These are phyloP conservation scores for Byssochlamys sp. DNA, from an alignment of 2,329 filamentous ascomycete genomes.

Conservation along the genomic window DNA sequence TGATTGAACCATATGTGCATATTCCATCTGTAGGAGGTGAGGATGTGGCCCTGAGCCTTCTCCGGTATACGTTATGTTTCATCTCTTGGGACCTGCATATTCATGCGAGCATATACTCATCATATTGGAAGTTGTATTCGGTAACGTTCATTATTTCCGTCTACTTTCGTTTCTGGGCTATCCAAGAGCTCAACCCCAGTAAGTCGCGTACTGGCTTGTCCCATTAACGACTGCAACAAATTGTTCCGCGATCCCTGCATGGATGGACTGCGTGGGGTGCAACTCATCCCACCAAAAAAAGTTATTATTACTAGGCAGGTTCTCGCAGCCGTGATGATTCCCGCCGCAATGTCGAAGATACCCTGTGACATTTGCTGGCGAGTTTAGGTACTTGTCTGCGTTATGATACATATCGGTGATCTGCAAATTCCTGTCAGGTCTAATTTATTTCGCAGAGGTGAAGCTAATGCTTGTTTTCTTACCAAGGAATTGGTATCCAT, in stretches of 20 bases:
- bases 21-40: too few relatives aligned
- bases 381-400: conserved; percentile 52
- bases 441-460: too few relatives aligned
- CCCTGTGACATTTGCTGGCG: conserved; percentile 53
- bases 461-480: conserved; percentile 9
- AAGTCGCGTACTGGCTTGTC: background rate
- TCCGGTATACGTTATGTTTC: too few relatives aligned
- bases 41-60: too few relatives aligned
- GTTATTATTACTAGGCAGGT: conserved; percentile 42
- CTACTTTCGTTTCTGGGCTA: too few relatives aligned
- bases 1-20: too few relatives aligned
- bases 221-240: background rate
- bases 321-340: conserved; percentile 32
- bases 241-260: background rate
- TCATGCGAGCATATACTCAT: too few relatives aligned
- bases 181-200: background rate
- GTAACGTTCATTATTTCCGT: too few relatives aligned
- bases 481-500: conserved; percentile 58
- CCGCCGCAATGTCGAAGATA: conserved; percentile 48
- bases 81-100: too few relatives aligned
- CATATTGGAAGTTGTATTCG: too few relatives aligned
- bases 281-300: conserved; percentile 67
- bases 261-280: conserved; percentile 39
- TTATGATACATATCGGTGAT: conserved; percentile 56
- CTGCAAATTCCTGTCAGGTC: conserved; percentile 16